Conservation (phyloP, 345 rosid genomes). For the Linum trigynum region DNA sequence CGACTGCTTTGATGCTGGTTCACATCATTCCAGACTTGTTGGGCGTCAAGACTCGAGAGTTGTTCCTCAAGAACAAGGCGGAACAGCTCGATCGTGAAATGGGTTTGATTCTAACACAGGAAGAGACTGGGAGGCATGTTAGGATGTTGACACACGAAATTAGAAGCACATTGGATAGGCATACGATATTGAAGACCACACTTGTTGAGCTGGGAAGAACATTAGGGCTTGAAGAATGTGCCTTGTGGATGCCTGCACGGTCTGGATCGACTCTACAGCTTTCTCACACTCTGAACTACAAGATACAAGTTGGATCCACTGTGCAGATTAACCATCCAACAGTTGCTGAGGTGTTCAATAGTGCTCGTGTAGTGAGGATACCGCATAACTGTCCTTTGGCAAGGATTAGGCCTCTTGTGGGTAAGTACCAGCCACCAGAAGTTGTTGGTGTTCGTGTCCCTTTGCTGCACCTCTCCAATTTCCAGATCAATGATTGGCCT, state of each 20-base stretch:
- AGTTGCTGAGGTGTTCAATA: conserved; percentile 56
- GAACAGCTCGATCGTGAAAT: conserved; percentile 87
- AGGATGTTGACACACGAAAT: conserved; percentile 96
- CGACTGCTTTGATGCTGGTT: conserved; percentile 79
- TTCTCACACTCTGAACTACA: conserved; percentile 63
- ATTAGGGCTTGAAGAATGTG: conserved; percentile 79
- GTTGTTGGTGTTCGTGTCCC: conserved; percentile 95
- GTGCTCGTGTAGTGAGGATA: conserved; percentile 54
- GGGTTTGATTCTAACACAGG: conserved; percentile 84
- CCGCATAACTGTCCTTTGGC: conserved; percentile 70
- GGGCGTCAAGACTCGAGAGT: conserved; percentile 72
- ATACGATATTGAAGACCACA: conserved; percentile 73
- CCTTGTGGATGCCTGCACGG: conserved; percentile 89
- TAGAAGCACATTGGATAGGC: conserved; percentile 80
- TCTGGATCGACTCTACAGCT: conserved; percentile 52
- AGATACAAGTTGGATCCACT: conserved; percentile 49
- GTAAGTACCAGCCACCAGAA: conserved; percentile 57
- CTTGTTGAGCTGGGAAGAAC: conserved; percentile 87
- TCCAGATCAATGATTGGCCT: conserved; percentile 79
- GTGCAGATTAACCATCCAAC: conserved; percentile 51
- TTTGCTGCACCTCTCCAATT: conserved; percentile 67
- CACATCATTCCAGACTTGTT: conserved; percentile 86
- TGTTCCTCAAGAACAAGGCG: conserved; percentile 67
- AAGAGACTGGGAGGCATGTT: conserved; percentile 89
- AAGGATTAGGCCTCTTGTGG: conserved; percentile 55